phyloP scores from a whole-genome alignment of 2,329 filamentous ascomycete species.

The Cladosporium halotolerans region DNA sequence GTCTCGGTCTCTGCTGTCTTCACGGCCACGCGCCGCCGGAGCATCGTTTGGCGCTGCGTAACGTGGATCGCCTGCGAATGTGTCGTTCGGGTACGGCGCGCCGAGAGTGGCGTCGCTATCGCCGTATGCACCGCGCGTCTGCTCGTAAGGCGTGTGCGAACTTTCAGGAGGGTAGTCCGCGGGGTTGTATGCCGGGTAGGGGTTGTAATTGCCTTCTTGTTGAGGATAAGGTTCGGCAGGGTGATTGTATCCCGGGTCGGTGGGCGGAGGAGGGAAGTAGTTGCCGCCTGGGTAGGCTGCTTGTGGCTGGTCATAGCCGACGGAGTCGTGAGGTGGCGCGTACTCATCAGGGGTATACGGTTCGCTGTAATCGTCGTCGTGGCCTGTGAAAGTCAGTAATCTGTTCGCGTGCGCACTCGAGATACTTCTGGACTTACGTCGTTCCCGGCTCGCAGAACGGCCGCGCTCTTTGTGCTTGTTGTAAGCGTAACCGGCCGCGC shows the following conservation, averaged over 20 bases:
- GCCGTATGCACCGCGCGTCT: slow-evolving; percentile 26
- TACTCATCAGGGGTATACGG: slow-evolving; percentile 22
- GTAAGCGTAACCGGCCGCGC: slow-evolving; percentile 53
- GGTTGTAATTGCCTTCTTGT: slow-evolving; percentile 8
- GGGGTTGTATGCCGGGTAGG: slow-evolving; percentile 36
- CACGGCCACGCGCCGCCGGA: slow-evolving; percentile 12
- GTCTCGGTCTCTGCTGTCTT: slow-evolving; percentile 22
- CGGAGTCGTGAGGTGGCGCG: slow-evolving; percentile 31
- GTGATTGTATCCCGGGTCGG: slow-evolving; percentile 21
- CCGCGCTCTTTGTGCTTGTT: slow-evolving; percentile 52
- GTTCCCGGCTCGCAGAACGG: slow-evolving; percentile 32
- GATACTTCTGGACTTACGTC: neutral
- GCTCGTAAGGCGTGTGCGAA: slow-evolving; percentile 23
- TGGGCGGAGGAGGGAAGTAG: slow-evolving; percentile 45
- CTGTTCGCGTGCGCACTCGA: neutral
- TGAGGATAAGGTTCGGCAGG: slow-evolving; percentile 18
- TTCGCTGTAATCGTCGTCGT: slow-evolving; percentile 21
- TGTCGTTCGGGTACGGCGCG: slow-evolving; percentile 26
- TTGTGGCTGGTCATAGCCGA: slow-evolving; percentile 22
- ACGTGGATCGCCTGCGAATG: slow-evolving; percentile 27
- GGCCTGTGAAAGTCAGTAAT: slow-evolving; percentile 12
- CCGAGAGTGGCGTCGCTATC: slow-evolving; percentile 24
- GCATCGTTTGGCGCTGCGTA: slow-evolving; percentile 18
- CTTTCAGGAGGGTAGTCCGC: slow-evolving; percentile 39
- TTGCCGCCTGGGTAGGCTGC: slow-evolving; percentile 38